Base-by-base conservation (phyloP, 306 rosid genomes). In the Cucurbita maxima region DNA sequence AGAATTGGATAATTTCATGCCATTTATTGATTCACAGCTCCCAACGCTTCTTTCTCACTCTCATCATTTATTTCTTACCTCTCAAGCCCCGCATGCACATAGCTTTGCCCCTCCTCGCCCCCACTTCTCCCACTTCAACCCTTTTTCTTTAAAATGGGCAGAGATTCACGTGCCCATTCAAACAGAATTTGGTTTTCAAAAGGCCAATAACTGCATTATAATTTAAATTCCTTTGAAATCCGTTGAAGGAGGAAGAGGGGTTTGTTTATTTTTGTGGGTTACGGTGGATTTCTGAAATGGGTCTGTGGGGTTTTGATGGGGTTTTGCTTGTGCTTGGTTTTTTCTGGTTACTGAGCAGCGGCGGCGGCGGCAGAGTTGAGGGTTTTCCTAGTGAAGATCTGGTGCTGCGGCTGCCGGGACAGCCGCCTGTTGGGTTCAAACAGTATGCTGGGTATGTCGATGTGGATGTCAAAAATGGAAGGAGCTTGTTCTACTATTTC, bases 381-480 rank as follows among this genome's bases (percentile, higher is more conserved):
- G 92, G 87, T 4, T 86, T 86, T 83, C 96, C 98, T 11, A 55
- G 1, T 53, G 94, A 90, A 81, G 96, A 93, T 84, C 84, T 93
- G 77, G 87, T 93, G 13, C 83, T 68, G 83, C 82, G 38, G 0
- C 60, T 92, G 68, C 98, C 98, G 20, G 96, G 96, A 0, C 98
- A 92, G 58, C 98, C 98, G 6, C 63, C 59, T 8, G 97, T 90
- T 76, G 88, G 75, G 38, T 93, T 93, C 45, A 82, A 12, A 13
- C 98, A 93, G 71, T 93, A 79, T 72, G 87, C 92, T 72, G 98
- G 98, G 18, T 87, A 93, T 80, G 86, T 93, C 75, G 96, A 90
- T 75, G 86, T 93, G 3, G 96, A 93, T 81, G 78, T 87, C 18
- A 82, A 77, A 5, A 77, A 84, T 78, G 96, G 98, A 0, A 88